Evolutionary conservation across 305 asterid species (phyloP).

Genomic region (Stenogyne calaminthoides): DNA sequence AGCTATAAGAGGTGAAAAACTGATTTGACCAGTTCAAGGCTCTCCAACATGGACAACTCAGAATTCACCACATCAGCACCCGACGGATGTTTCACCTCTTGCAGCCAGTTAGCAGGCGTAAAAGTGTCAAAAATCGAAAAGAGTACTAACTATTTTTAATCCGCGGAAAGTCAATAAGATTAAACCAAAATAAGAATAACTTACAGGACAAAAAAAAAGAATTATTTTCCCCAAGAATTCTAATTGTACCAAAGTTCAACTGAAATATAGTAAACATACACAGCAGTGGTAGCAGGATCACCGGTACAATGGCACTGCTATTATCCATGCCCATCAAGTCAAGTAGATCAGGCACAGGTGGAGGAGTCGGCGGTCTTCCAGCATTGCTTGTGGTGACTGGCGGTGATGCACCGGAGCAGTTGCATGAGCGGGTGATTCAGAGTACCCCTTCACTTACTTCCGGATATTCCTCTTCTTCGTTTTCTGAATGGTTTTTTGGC

Average conservation of each 20-base stretch:
- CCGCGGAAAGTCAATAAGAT: neutral
- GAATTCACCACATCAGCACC: neutral
- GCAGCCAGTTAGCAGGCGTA: neutral
- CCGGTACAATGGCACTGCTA: conserved; percentile 63
- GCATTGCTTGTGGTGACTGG: conserved; percentile 57
- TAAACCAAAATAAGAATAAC: neutral
- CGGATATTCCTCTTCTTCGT: conserved; percentile 95
- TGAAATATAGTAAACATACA: conserved; percentile 44
- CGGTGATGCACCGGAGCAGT: conserved; percentile 61
- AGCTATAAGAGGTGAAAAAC: neutral
- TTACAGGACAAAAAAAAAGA: neutral
- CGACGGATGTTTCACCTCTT: neutral
- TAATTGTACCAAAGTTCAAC: conserved; percentile 10
- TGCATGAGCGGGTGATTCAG: conserved; percentile 77
- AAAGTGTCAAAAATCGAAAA: neutral
- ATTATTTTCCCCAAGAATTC: neutral
- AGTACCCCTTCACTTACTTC: conserved; percentile 75
- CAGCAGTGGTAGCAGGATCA: conserved; percentile 63
- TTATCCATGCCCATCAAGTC: conserved; percentile 88
- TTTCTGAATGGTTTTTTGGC: conserved; percentile 78
- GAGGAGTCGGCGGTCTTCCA: conserved; percentile 63
- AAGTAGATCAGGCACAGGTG: conserved; percentile 85
- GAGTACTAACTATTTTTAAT: neutral
- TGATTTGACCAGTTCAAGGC: neutral
- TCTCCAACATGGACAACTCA: neutral